A percentile compares a stretch with the other conserved stretches of the same genome.
phyloP scores from a whole-genome alignment of 306 rosid genomes.

The Cucurbita moschata region DNA sequence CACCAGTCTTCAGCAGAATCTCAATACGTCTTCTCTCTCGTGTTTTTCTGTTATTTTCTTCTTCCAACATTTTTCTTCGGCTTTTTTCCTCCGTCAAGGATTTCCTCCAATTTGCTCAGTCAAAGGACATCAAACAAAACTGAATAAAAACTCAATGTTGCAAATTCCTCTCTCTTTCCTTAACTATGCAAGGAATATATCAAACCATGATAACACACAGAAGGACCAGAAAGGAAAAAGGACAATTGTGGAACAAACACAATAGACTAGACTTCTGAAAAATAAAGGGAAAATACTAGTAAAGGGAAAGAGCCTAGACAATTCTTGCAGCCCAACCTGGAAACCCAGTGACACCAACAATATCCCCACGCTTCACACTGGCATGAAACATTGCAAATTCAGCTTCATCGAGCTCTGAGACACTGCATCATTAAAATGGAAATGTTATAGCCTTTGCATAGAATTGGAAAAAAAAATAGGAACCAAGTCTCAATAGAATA shows the following conservation, averaged over 20 bases:
- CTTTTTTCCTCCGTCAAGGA: too few species aligned
- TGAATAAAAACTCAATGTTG: not conserved
- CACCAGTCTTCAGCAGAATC: too few species aligned
- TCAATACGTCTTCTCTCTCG: too few species aligned
- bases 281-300: not conserved
- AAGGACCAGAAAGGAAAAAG: not conserved
- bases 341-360: slow-evolving; percentile 70
- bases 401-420: slow-evolving; percentile 40
- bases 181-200: not conserved
- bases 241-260: not conserved
- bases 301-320: not conserved
- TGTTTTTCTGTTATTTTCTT: too few species aligned
- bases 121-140: not conserved
- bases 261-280: not conserved
- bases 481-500: not conserved
- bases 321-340: slow-evolving; percentile 42
- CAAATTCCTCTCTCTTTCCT: not conserved
- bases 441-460: not conserved
- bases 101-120: too few species aligned
- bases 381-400: slow-evolving; percentile 64
- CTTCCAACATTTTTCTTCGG: too few species aligned
- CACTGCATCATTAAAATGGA: slow-evolving; percentile 36
- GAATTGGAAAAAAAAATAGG: slow-evolving; percentile 1
- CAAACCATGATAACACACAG: not conserved
- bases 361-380: slow-evolving; percentile 72